A percentile compares a stretch with the other conserved stretches of the same genome.
These are phyloP conservation scores for Phytophthora pluvialis DNA, from an alignment of 352 stramenopile genomes.

Conservation along the genomic window DNA sequence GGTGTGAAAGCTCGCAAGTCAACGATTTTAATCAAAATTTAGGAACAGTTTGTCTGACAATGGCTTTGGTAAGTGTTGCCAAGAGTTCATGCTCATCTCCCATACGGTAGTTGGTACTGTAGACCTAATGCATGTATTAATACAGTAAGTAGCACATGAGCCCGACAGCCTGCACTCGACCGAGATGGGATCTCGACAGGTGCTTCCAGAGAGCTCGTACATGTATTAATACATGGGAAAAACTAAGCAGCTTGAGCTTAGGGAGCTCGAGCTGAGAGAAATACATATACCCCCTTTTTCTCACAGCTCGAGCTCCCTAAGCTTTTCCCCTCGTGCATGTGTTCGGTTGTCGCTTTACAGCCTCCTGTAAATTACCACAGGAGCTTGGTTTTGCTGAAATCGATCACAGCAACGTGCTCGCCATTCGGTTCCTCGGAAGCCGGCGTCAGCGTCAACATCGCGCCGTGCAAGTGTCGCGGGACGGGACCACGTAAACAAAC, in stretches of 20 bases:
- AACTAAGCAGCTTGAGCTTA: neutral
- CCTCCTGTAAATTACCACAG: too few relatives aligned
- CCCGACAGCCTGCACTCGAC: constrained; percentile 1
- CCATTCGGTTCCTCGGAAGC: constrained; percentile 13
- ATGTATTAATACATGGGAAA: neutral
- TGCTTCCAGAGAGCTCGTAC: constrained; percentile 17
- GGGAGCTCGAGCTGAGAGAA: too few relatives aligned
- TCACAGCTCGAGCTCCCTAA: too few relatives aligned
- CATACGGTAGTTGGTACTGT: neutral
- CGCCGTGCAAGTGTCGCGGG: neutral
- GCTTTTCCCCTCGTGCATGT: too few relatives aligned
- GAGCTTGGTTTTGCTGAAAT: constrained; percentile 3
- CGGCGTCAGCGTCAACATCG: neutral
- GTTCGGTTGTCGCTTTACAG: neutral
- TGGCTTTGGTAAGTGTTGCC: too few relatives aligned
- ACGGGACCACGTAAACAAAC: constrained; percentile 5
- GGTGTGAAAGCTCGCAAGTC: neutral
- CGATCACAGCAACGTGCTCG: neutral
- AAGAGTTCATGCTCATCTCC: too few relatives aligned
- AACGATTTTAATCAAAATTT: constrained; percentile 5
- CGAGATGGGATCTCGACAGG: constrained; percentile 13
- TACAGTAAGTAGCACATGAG: neutral
- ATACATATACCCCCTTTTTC: too few relatives aligned
- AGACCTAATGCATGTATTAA: too few relatives aligned
- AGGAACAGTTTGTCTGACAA: too few relatives aligned